phyloP scores from a whole-genome alignment of 495 filamentous ascomycete species.

The Cairneyella variabilis region DNA sequence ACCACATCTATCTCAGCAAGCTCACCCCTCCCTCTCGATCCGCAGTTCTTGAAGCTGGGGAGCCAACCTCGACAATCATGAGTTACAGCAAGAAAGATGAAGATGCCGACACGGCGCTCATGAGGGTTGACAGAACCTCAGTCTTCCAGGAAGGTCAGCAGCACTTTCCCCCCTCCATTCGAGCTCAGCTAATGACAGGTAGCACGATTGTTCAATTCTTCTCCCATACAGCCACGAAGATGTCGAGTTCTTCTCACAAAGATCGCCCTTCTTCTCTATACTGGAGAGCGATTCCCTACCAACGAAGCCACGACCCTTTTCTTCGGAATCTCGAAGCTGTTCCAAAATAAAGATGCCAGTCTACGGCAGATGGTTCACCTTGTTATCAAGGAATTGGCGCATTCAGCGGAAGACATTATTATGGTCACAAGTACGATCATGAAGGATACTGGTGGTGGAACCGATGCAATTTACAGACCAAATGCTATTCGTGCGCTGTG shows the following conservation, averaged over 20 bases:
- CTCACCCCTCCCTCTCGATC: slow-evolving; percentile 12
- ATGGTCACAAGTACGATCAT: slow-evolving; percentile 99
- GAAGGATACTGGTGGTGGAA: slow-evolving; percentile 97
- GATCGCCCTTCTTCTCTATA: slow-evolving; percentile 94
- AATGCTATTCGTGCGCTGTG: slow-evolving; percentile 97
- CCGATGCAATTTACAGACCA: slow-evolving; percentile 90
- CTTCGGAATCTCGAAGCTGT: slow-evolving; percentile 99
- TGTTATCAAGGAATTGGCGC: slow-evolving; percentile 92
- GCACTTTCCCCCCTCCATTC: slow-evolving; percentile 24
- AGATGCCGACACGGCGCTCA: slow-evolving; percentile 86
- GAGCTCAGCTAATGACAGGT: slow-evolving; percentile 22
- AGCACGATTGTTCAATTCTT: slow-evolving; percentile 98
- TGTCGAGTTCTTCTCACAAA: slow-evolving; percentile 96
- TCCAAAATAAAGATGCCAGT: slow-evolving; percentile 98
- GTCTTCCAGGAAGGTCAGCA: slow-evolving; percentile 96
- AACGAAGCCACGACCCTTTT: slow-evolving; percentile 98
- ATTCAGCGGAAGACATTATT: slow-evolving; percentile 97
- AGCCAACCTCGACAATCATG: slow-evolving; percentile 51
- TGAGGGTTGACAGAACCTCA: slow-evolving; percentile 95
- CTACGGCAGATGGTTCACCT: slow-evolving; percentile 99
- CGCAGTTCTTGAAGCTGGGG: slow-evolving; percentile 31
- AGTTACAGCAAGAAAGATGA: slow-evolving; percentile 98
- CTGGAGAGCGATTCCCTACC: slow-evolving; percentile 92
- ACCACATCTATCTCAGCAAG: slow-evolving; percentile 12
- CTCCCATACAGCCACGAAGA: slow-evolving; percentile 89